phyloP scores from a whole-genome alignment of 139 green algal genomes.

The Deuterostichococcus epilithicus region DNA sequence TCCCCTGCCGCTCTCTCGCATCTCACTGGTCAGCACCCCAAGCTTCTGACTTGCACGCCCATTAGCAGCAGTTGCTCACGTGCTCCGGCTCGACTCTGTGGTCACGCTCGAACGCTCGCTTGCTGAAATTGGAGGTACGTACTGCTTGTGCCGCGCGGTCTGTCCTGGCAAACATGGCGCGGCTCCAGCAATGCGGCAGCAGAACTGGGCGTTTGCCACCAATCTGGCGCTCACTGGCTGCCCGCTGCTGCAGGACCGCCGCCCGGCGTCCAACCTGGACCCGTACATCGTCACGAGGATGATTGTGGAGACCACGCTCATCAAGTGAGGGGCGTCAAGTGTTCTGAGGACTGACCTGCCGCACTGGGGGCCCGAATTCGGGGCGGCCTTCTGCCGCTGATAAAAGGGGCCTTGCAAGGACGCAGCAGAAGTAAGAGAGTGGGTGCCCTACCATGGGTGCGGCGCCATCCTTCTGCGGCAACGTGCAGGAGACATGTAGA shows the following conservation, averaged over 20 bases:
- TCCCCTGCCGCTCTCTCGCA: not conserved
- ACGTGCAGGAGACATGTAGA: too few species aligned
- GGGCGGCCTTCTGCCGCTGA: too few species aligned
- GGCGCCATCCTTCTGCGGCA: too few species aligned
- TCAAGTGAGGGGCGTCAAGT: too few species aligned
- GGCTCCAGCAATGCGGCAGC: too few species aligned
- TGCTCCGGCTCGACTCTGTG: not conserved
- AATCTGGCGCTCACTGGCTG: conserved; percentile 35
- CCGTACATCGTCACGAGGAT: conserved; percentile 51
- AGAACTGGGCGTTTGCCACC: not conserved
- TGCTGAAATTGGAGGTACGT: not conserved
- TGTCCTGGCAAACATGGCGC: not conserved
- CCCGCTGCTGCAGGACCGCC: conserved; percentile 88
- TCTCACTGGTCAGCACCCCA: not conserved
- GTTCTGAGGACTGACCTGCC: too few species aligned
- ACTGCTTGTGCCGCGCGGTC: not conserved
- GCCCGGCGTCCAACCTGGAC: conserved; percentile 95
- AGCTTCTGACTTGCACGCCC: too few species aligned
- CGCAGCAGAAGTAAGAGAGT: too few species aligned
- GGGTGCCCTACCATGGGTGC: too few species aligned
- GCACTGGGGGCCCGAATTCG: too few species aligned
- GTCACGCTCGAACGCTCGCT: not conserved
- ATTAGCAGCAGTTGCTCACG: too few species aligned
- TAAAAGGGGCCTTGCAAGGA: too few species aligned
- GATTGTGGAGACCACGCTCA: conserved; percentile 54